phyloP scores from a whole-genome alignment of 768 basidiomycete genomes.

The Suillus ampliporus region DNA sequence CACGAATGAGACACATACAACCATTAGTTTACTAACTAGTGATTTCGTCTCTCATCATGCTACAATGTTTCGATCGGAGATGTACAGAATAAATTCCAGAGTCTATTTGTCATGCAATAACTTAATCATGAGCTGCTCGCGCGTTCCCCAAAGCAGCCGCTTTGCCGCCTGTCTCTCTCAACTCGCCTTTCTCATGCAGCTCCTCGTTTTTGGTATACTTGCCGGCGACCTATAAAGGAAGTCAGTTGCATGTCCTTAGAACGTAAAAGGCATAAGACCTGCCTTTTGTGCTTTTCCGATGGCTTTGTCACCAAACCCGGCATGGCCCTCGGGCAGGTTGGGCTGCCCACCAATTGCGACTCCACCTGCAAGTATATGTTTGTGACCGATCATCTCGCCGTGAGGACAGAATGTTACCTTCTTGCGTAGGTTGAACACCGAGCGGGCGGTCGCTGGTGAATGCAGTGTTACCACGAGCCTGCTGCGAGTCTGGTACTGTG shows the following conservation, averaged over 20 bases:
- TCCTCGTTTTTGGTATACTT: conserved; percentile 54
- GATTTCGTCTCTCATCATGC: neutral
- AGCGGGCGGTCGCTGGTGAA: conserved; percentile 42
- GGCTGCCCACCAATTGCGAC: conserved; percentile 32
- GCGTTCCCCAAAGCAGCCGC: conserved; percentile 47
- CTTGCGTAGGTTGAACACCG: conserved; percentile 40
- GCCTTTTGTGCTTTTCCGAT: conserved; percentile 67
- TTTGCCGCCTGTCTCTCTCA: conserved; percentile 60
- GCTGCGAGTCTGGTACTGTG: neutral
- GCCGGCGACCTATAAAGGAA: conserved; percentile 47
- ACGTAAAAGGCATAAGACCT: neutral
- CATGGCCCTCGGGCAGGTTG: conserved; percentile 40
- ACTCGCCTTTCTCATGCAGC: conserved; percentile 59
- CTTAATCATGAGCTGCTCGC: conserved; percentile 48
- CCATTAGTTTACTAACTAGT: neutral
- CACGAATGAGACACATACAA: neutral
- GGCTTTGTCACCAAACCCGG: conserved; percentile 55
- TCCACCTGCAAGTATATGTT: conserved; percentile 24
- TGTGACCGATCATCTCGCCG: neutral
- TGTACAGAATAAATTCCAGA: neutral
- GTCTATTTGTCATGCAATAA: neutral
- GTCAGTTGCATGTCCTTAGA: conserved; percentile 4
- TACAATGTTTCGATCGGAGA: neutral
- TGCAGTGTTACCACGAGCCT: conserved; percentile 26
- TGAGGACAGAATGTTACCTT: conserved; percentile 28